Evolutionary conservation across 2,329 filamentous ascomycete species (phyloP).

Genomic region (Colletotrichum sp.): DNA sequence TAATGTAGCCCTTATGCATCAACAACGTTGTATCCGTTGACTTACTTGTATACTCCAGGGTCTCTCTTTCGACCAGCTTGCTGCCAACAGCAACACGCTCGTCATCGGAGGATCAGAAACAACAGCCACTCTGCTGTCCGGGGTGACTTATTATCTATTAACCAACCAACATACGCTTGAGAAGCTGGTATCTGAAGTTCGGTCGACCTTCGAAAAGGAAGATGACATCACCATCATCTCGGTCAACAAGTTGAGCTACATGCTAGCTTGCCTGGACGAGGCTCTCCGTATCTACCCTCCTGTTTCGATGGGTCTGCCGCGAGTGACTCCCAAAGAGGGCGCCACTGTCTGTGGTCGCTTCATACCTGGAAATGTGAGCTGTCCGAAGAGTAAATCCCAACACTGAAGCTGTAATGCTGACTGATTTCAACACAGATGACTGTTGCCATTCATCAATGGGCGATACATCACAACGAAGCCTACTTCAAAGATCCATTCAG

Average conservation of each 20-base stretch:
- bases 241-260: constrained; percentile 35
- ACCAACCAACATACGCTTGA: constrained; percentile 26
- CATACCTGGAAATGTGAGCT: background rate
- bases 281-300: constrained; percentile 34
- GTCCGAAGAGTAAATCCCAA: background rate
- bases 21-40: background rate
- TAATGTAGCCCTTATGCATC: accelerated
- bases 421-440: background rate
- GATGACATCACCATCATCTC: constrained; percentile 40
- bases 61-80: constrained; percentile 25
- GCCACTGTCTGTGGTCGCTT: background rate
- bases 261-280: constrained; percentile 45
- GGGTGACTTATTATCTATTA: constrained; percentile 43
- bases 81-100: constrained; percentile 19
- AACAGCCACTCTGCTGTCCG: constrained; percentile 45
- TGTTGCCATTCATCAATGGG: background rate
- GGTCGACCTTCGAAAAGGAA: constrained; percentile 34
- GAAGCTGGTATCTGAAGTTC: constrained; percentile 41
- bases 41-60: constrained; percentile 24
- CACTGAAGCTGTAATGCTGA: accelerated
- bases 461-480: background rate
- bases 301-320: background rate
- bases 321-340: background rate
- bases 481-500: background rate
- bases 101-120: constrained; percentile 46